Base-by-base conservation (phyloP, 106 monocot species). In the Agapanthus africanus region DNA sequence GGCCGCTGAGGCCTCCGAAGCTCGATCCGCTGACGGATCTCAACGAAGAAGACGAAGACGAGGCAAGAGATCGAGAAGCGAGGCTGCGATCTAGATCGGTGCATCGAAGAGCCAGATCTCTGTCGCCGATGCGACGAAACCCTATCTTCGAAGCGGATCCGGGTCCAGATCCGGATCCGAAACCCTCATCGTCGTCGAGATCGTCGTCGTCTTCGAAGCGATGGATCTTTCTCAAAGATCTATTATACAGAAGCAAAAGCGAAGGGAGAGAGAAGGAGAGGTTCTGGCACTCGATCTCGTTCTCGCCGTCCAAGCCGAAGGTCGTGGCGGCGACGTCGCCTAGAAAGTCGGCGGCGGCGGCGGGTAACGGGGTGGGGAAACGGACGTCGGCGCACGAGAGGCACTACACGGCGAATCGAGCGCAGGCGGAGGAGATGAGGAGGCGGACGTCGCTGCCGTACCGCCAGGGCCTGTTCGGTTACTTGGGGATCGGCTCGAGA, bases 191-290 rank as follows among this genome's bases (percentile, higher is more conserved):
- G n/a, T 84, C 88, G 9, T 83, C 93, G 3, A 86, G 88, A 21
- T 81, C 93, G 0, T 70, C 77, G 1, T 40, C 84, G 40, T 81
- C 77, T 78, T 89, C 93, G 3, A 89, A 90, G 80, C 71, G 87
- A 7, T 95, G 94, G 94, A 80, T 97, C 33, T 92, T 92, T 66
- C 75, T 97, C 33, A 97, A 92, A 74, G 97, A 97, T 63, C 74
- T 97, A 35, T 80, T 97, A 21, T 84, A 97, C 84, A 70, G 97
- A 52, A 97, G 97, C 84, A 97, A 97, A 73, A 92, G 92, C 74
- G 97, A 97, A 63, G 94, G 94, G 18, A 83, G 78, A 70, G 91
- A 89, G 63, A 67, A 67, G 13, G 41, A 67, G 18, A 84, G 77
- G 80, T 91, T 91, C 82, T 89, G 91, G 88, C 75, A 78, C 66